These are phyloP conservation scores for Pythium folliculosum DNA, from an alignment of 352 stramenopile genomes.

Conservation along the genomic window DNA sequence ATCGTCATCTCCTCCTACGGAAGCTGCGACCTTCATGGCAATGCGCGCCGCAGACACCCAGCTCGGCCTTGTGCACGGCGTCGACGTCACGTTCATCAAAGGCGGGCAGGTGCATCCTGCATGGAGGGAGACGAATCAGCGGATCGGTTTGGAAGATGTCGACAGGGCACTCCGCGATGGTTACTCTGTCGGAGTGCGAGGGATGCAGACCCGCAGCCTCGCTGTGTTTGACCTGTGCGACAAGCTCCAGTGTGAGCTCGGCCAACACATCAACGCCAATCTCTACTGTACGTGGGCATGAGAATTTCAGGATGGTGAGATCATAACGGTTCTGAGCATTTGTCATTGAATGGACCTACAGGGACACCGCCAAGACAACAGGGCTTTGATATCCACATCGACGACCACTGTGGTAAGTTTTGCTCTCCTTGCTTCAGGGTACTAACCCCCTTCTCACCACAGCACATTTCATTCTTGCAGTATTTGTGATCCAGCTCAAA, in stretches of 20 bases:
- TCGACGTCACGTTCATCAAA: slow-evolving; percentile 36
- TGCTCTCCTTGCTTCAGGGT: background rate
- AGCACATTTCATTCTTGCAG: slow-evolving; percentile 5
- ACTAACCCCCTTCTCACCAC: background rate
- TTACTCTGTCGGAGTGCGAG: slow-evolving; percentile 38
- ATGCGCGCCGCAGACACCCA: slow-evolving; percentile 6
- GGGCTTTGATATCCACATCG: slow-evolving; percentile 36
- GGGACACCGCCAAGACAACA: slow-evolving; percentile 36
- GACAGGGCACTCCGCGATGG: slow-evolving; percentile 21
- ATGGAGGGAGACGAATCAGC: slow-evolving; percentile 12
- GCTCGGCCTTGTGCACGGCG: slow-evolving; percentile 25
- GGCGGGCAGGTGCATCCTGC: slow-evolving; percentile 24
- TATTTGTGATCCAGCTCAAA: slow-evolving; percentile 40
- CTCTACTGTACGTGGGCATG: slow-evolving; percentile 33
- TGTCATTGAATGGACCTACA: background rate
- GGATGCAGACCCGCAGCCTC: slow-evolving; percentile 31
- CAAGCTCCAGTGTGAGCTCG: slow-evolving; percentile 29
- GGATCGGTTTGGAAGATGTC: slow-evolving; percentile 16
- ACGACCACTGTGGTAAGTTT: slow-evolving; percentile 37
- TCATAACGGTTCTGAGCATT: background rate
- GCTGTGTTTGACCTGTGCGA: slow-evolving; percentile 19
- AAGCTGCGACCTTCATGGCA: background rate
- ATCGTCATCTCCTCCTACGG: background rate
- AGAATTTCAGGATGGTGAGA: background rate
- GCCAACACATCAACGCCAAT: slow-evolving; percentile 41